Base-by-base conservation (phyloP, 2,329 filamentous ascomycete genomes). In the Helicocarpus griseus region DNA sequence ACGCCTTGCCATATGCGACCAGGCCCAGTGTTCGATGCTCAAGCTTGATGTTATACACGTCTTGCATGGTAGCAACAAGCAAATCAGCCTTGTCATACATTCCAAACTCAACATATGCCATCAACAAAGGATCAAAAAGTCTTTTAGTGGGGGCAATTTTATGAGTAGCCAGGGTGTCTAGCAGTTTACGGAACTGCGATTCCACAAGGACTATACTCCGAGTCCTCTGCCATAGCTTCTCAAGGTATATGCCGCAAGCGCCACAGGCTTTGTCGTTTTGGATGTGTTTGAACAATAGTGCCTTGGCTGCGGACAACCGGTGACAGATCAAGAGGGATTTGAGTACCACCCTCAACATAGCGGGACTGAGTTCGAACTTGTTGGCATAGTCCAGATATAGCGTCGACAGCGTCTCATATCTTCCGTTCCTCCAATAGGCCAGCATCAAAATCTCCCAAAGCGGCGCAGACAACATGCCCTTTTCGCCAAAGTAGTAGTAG, bases 71-170 rank as follows among this genome's bases (percentile, higher is more conserved):
- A n/a, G 64, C 46, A 3, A 68, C 62, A 48, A 72, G 43, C 14
- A 59, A 57, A 51, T 69, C 63, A 9, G 66, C 67, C 45, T 67
- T 65, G 48, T 65, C 62, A 7, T 63, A 52, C 31, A 61, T 57
- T 21, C 68, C 69, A 46, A 64, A 65, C 28, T 69, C 66, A 35
- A 72, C 53, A 51, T 67, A 71, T 29, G 67, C 65, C 46, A 66
- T 66, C 44, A 73, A 48, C 29, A 73, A 56, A 6, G 70, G 68
- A 47, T 69, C 68, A 56, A 71, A 68, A 19, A 73, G 59, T 40
- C 67, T 66, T 26, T 69, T 62, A 4, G 63, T 69, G n/a, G 64
- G 60, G 1, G 50, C 35, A 52, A 67, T 69, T 26, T 55, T 56
- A 26, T 69, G 29, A 50, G 4, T 62, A 58, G 5, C 56, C 52